Conservation (phyloP, 306 rosid genomes). For the Pyrus betulifolia region DNA sequence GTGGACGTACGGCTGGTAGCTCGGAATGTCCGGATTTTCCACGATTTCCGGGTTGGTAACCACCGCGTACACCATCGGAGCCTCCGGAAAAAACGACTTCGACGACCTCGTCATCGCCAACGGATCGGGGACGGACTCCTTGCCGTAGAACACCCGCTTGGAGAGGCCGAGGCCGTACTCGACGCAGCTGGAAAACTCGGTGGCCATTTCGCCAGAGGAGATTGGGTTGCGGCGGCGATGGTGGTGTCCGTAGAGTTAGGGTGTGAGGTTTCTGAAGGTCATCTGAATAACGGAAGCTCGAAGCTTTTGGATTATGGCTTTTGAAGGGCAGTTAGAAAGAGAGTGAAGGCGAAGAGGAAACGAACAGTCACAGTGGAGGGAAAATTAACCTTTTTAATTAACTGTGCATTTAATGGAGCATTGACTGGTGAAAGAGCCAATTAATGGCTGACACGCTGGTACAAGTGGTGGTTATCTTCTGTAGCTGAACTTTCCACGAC, state of each 20-base stretch:
- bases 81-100: slow-evolving; percentile 43
- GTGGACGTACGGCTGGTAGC: slow-evolving; percentile 85
- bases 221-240: background rate
- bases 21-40: slow-evolving; percentile 86
- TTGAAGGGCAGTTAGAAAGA: background rate
- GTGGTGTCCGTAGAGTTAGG: background rate
- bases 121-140: slow-evolving; percentile 23
- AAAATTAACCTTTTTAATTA: background rate
- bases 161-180: slow-evolving; percentile 68
- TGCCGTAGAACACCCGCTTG: slow-evolving; percentile 55
- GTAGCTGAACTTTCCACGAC: background rate
- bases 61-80: slow-evolving; percentile 80
- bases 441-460: background rate
- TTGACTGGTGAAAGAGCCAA: background rate
- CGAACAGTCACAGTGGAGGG: slow-evolving; percentile 1
- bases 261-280: background rate
- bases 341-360: slow-evolving; percentile 8
- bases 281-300: background rate
- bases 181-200: slow-evolving; percentile 62
- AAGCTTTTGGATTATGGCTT: background rate
- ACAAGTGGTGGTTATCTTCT: too few relatives aligned
- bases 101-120: slow-evolving; percentile 13
- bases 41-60: slow-evolving; percentile 65
- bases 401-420: background rate
- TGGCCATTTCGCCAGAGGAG: slow-evolving; percentile 17